Evolutionary conservation across 225 moss, liverwort and hornwort species (phyloP), one percentile per base, ranked within the genome.

Genomic region (Polytrichum commune): DNA sequence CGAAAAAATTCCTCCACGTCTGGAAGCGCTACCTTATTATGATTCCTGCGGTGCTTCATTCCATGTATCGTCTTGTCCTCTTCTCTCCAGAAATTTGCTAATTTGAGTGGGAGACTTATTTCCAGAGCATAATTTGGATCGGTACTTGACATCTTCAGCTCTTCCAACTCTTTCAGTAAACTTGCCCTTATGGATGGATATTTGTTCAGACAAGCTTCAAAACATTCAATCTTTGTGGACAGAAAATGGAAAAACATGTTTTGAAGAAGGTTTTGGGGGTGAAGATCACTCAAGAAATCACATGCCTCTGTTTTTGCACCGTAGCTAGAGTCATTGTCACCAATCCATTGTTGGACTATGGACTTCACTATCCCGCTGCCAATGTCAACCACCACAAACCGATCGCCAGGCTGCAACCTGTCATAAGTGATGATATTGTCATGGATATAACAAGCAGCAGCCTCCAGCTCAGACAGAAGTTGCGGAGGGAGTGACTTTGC

Each of bases 321-420:
- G 7, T n/a, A 62, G 22, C 62, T 16, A 25, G 22, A 62, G n/a
- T 62, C 6, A 1, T 62, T 8, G 18, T 22, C 55, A 65, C n/a
- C 54, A 7, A 23, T 18, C 73, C 73, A 73, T 18, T 57, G 22
- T 55, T 54, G 64, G 64, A 73, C 54, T 33, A 74, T 22, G 22
- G 28, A 61, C 22, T 74, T 66, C 53, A 74, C 22, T 60, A 60
- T 74, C 16, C 68, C 60, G 60, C 74, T 25, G 60, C 74, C 74
- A 68, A 74, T 27, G 67, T 68, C 74, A 67, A 74, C 67, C 68
- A 68, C 67, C 22, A 66, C 66, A 20, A 74, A 8, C 27, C 19
- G 38, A 18, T 67, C 60, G 5, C 60, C 74, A 58, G 32, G 65
- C 67, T 53, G 19, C 63, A 72, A 1, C 29, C 29, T 29, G 29